phyloP scores from a whole-genome alignment of 257 asterid species.

The Nicotiana knightiana region DNA sequence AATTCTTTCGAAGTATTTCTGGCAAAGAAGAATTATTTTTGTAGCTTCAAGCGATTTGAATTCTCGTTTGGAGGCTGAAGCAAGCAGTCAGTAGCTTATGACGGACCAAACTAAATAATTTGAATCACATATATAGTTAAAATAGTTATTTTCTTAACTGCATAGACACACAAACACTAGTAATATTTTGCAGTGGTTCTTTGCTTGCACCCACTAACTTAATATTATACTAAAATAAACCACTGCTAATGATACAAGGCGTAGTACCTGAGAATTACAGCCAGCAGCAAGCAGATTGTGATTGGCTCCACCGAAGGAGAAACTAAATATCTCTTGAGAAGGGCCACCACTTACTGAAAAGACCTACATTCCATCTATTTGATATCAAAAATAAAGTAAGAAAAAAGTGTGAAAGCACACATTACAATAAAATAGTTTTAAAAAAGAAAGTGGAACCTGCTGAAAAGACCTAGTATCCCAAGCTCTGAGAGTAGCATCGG shows the following conservation, averaged over 20 bases:
- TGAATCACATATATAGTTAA: background rate
- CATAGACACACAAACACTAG: background rate
- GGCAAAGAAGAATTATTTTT: background rate
- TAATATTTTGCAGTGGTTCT: background rate
- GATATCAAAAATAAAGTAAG: background rate
- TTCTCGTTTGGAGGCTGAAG: background rate
- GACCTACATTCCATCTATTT: constrained; percentile 45
- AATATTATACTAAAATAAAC: background rate
- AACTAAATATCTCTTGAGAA: constrained; percentile 72
- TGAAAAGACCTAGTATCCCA: constrained; percentile 89
- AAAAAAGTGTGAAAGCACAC: background rate
- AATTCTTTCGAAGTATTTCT: background rate
- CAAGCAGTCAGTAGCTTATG: background rate
- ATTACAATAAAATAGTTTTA: background rate
- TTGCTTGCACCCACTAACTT: background rate
- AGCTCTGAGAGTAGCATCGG: constrained; percentile 80
- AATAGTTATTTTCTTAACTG: background rate
- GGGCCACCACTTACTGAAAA: constrained; percentile 55
- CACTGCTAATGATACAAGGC: background rate
- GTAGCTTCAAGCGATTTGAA: background rate
- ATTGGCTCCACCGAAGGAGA: constrained; percentile 80
- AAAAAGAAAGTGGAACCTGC: constrained; percentile 40
- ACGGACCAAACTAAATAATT: background rate
- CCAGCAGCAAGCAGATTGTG: constrained; percentile 80
- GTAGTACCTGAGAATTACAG: constrained; percentile 60